Conservation (phyloP, 2,329 filamentous ascomycete species). For the Pseudogymnoascus sp. region DNA sequence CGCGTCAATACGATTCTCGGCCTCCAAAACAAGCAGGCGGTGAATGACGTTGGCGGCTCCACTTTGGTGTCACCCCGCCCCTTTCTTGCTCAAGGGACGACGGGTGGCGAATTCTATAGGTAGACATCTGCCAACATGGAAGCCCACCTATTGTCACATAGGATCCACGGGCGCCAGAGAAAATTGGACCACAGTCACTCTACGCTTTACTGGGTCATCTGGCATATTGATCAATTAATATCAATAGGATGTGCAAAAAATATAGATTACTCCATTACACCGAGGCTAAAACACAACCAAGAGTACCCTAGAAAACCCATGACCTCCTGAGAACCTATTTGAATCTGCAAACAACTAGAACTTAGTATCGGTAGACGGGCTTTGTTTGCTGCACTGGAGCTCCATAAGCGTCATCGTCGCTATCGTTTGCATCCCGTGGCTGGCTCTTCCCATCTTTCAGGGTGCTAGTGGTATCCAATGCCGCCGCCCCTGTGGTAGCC, state of each 20-base stretch:
- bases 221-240: background rate
- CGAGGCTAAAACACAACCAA: background rate
- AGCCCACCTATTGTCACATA: background rate
- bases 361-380: constrained; percentile 23
- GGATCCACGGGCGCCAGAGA: background rate
- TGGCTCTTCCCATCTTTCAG: background rate
- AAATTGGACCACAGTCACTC: background rate
- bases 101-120: background rate
- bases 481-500: constrained; percentile 15
- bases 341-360: background rate
- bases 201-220: background rate
- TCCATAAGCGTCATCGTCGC: constrained; percentile 16
- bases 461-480: constrained; percentile 23
- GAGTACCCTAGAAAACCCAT: background rate
- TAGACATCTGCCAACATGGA: background rate
- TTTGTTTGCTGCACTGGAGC: constrained; percentile 14
- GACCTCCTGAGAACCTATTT: background rate
- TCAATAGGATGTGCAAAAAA: background rate
- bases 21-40: constrained; percentile 3
- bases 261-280: constrained; percentile 2
- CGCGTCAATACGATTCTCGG: background rate
- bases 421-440: constrained; percentile 11
- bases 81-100: background rate
- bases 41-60: constrained; percentile 7
- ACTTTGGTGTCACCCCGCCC: constrained; percentile 1